A percentile compares a stretch with the other conserved stretches of the same genome.
Evolutionary conservation across 2,329 filamentous ascomycete species (phyloP).

Genomic region (Xylaria sp.): DNA sequence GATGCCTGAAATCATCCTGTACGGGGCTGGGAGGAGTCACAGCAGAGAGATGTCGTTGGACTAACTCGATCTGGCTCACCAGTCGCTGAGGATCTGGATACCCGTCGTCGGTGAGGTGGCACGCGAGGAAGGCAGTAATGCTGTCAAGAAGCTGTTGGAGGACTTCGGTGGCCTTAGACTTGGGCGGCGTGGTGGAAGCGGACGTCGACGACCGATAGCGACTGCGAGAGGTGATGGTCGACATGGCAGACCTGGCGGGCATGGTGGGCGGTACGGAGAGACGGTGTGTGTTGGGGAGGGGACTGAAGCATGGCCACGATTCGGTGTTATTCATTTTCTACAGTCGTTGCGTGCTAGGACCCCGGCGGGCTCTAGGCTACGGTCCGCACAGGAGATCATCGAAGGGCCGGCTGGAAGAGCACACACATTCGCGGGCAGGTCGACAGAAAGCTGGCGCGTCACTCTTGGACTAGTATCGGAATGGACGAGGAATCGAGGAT

Average conservation of each 20-base stretch:
- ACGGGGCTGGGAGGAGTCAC: conserved; percentile 41
- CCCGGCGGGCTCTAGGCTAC: conserved; percentile 29
- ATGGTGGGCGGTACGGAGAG: conserved; percentile 36
- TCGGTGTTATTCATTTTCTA: conserved; percentile 27
- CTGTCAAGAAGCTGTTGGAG: conserved; percentile 50
- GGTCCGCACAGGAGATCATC: conserved; percentile 27
- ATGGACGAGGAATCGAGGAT: not conserved
- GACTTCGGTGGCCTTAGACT: conserved; percentile 56
- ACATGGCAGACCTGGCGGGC: conserved; percentile 32
- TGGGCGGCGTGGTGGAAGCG: conserved; percentile 49
- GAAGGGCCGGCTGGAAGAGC: conserved; percentile 14
- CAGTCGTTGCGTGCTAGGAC: conserved; percentile 23
- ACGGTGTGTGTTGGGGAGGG: conserved; percentile 13
- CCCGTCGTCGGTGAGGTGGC: conserved; percentile 30
- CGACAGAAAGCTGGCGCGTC: conserved; percentile 1
- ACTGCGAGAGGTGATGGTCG: conserved; percentile 32
- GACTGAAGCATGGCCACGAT: conserved; percentile 8
- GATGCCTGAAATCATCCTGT: conserved; percentile 78
- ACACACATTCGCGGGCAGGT: not conserved
- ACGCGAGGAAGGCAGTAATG: conserved; percentile 36
- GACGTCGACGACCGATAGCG: conserved; percentile 62
- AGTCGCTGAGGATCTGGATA: conserved; percentile 48
- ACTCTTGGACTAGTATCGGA: not conserved
- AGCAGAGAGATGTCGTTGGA: conserved; percentile 58
- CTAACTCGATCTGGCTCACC: conserved; percentile 54